These are phyloP conservation scores for Pogostemon cablin DNA, from an alignment of 257 asterid genomes.

Conservation along the genomic window DNA sequence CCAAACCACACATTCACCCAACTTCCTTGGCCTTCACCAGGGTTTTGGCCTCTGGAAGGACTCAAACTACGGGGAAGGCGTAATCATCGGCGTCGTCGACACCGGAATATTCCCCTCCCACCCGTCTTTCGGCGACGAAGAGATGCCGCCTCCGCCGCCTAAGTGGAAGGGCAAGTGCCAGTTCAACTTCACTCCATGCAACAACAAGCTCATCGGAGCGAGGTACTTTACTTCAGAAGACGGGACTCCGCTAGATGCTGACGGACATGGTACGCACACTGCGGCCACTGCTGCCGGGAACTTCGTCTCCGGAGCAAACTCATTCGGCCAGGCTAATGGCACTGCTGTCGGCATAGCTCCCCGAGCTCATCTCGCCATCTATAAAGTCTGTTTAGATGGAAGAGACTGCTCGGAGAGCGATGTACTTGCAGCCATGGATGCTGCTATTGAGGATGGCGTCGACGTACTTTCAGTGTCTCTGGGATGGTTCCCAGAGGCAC, in stretches of 20 bases:
- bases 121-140: slow-evolving; percentile 34
- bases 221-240: slow-evolving; percentile 14
- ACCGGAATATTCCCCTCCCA: slow-evolving; percentile 30
- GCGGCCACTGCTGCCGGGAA: slow-evolving; percentile 55
- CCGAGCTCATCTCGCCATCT: slow-evolving; percentile 46
- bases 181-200: slow-evolving; percentile 16
- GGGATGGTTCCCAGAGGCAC: neutral
- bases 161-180: slow-evolving; percentile 39
- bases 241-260: slow-evolving; percentile 19
- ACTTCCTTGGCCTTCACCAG: slow-evolving; percentile 50
- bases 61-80: slow-evolving; percentile 35
- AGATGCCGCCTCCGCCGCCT: slow-evolving; percentile 35
- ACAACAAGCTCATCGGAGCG: slow-evolving; percentile 40
- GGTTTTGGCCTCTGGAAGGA: slow-evolving; percentile 31
- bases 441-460: slow-evolving; percentile 40
- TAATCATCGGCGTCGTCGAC: slow-evolving; percentile 37
- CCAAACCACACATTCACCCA: slow-evolving; percentile 54
- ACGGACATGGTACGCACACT: slow-evolving; percentile 55
- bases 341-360: slow-evolving; percentile 55
- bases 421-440: slow-evolving; percentile 46
- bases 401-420: slow-evolving; percentile 34
- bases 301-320: slow-evolving; percentile 39
- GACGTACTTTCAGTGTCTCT: slow-evolving; percentile 44
- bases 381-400: slow-evolving; percentile 33
- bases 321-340: slow-evolving; percentile 46